Evolutionary conservation across 2,329 filamentous ascomycete genomes (phyloP).

Genomic region (Madurella mycetomatis): DNA sequence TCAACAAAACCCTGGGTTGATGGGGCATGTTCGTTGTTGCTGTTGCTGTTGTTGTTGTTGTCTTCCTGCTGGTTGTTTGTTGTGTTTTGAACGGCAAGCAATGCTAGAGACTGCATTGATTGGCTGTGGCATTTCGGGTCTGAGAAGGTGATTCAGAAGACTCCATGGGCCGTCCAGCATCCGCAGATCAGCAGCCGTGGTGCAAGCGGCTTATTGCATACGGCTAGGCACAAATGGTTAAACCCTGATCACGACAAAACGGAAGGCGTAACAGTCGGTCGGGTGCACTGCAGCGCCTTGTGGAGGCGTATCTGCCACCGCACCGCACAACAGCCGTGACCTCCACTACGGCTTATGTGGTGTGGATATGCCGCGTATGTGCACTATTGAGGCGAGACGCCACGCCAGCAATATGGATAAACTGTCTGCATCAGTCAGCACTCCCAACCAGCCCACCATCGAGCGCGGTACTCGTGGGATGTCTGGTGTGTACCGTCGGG

Average conservation of each 20-base stretch:
- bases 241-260: not conserved
- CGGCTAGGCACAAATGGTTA: not conserved
- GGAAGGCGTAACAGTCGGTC: not conserved
- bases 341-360: no score
- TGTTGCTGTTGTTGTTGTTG: not conserved
- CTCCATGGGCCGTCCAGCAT: slow-evolving; percentile 17
- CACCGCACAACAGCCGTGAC: no score
- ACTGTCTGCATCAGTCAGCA: no score
- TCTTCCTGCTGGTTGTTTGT: not conserved
- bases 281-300: not conserved
- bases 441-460: no score
- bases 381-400: no score
- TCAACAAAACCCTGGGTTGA: no score
- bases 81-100: not conserved
- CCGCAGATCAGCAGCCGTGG: slow-evolving; percentile 15
- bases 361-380: no score
- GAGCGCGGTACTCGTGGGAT: no score
- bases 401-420: no score
- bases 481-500: no score
- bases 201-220: slow-evolving; percentile 7
- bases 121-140: slow-evolving; percentile 16
- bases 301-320: no score
- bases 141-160: slow-evolving; percentile 14
- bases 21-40: not conserved
- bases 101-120: slow-evolving; percentile 18